Evolutionary conservation across 371 early-diverging fungal species (phyloP).

Genomic region (Mortierella sp.): DNA sequence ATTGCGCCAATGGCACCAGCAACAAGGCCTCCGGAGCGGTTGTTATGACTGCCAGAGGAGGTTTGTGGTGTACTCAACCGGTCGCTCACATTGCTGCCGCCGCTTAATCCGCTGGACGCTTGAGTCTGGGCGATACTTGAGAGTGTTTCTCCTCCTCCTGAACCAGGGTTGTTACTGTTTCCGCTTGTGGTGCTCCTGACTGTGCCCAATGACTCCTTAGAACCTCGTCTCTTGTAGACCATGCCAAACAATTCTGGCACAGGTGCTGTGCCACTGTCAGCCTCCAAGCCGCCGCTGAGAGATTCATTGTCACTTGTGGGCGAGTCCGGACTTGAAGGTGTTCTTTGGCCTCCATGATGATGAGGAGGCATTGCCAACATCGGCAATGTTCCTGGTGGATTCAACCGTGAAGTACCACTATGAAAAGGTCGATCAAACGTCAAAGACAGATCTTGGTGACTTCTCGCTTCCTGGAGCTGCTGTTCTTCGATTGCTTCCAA

Average conservation of each 20-base stretch:
- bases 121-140: neutral
- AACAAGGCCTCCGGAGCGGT: conserved; percentile 5
- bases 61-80: neutral
- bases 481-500: conserved; percentile 41
- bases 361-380: neutral
- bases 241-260: neutral
- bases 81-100: neutral
- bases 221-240: conserved; percentile 13
- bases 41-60: neutral
- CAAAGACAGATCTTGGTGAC: conserved; percentile 27
- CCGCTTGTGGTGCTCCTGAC: conserved; percentile 9
- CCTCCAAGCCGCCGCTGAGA: conserved; percentile 2
- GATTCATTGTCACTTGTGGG: neutral
- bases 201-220: conserved; percentile 27
- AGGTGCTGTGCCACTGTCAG: neutral
- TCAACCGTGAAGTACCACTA: neutral
- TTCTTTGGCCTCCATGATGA: neutral
- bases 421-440: conserved; percentile 3
- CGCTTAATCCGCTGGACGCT: neutral
- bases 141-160: neutral
- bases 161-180: neutral
- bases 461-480: conserved; percentile 31
- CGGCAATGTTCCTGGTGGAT: neutral
- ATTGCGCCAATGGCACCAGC: conserved; percentile 25
- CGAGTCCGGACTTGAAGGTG: neutral